phyloP scores from a whole-genome alignment of 176 grass and related monocot species.

The Eragrostis nindensis region DNA sequence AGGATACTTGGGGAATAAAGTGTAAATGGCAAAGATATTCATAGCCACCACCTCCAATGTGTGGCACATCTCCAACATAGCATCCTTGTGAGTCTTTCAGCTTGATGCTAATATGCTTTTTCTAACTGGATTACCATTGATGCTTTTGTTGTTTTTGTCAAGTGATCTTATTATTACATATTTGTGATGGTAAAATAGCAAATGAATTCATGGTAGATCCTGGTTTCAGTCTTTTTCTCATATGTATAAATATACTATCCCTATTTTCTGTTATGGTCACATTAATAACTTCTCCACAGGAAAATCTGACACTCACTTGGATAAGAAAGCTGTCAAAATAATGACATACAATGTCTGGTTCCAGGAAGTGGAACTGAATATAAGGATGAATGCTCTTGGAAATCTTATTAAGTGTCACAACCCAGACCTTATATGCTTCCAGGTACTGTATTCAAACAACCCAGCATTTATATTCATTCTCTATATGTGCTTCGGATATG shows the following conservation, averaged over 20 bases:
- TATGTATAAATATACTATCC: not conserved
- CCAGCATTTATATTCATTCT: slow-evolving; percentile 17
- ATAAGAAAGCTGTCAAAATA: slow-evolving; percentile 62
- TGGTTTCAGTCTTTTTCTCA: not conserved
- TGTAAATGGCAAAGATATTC: too few relatives aligned
- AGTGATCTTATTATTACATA: slow-evolving; percentile 13
- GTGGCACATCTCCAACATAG: too few relatives aligned
- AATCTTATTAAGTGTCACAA: slow-evolving; percentile 65
- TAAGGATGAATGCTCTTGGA: slow-evolving; percentile 74
- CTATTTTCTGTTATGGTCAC: slow-evolving; percentile 6
- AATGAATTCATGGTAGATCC: not conserved
- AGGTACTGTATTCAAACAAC: slow-evolving; percentile 48
- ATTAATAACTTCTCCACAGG: slow-evolving; percentile 29
- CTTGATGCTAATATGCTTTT: not conserved
- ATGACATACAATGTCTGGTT: slow-evolving; percentile 99
- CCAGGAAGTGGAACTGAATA: slow-evolving; percentile 75
- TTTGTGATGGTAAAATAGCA: not conserved
- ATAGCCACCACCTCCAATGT: too few relatives aligned
- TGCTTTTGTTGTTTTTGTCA: slow-evolving; percentile 10
- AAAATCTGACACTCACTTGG: slow-evolving; percentile 29
- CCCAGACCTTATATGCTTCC: slow-evolving; percentile 80
- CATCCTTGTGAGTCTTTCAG: not conserved
- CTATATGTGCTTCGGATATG: not conserved
- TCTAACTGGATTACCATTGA: not conserved
- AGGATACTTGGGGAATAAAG: too few relatives aligned